phyloP scores from a whole-genome alignment of 2,329 filamentous ascomycete species.

The Gnomoniopsis sp. region DNA sequence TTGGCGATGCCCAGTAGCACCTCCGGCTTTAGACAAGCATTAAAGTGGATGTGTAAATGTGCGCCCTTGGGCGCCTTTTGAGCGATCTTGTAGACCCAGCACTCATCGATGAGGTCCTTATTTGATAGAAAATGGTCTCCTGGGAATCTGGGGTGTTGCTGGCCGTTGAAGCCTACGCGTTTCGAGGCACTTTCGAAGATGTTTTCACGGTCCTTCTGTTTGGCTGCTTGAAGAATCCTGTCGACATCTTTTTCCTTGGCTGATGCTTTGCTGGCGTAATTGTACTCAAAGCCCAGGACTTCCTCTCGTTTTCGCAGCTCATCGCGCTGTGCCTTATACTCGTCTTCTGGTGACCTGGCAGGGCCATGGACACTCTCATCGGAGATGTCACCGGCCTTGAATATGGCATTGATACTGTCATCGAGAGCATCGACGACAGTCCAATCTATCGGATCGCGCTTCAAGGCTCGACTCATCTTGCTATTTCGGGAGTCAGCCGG shows the following conservation, averaged over 20 bases:
- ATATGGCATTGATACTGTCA: slow-evolving; percentile 7
- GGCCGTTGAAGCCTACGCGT: slow-evolving; percentile 37
- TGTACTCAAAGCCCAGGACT: slow-evolving; percentile 38
- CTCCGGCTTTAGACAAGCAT: slow-evolving; percentile 63
- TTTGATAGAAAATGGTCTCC: slow-evolving; percentile 60
- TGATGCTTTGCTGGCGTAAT: slow-evolving; percentile 30
- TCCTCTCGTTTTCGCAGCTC: slow-evolving; percentile 31
- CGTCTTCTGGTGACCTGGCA: slow-evolving; percentile 13
- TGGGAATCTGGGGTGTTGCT: slow-evolving; percentile 41
- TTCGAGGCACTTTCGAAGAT: slow-evolving; percentile 33
- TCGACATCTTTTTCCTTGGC: slow-evolving; percentile 35
- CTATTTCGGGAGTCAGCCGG: slow-evolving; percentile 7
- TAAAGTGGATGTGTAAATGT: slow-evolving; percentile 75
- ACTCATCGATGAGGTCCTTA: slow-evolving; percentile 49
- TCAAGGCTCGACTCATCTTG: slow-evolving; percentile 7
- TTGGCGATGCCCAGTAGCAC: slow-evolving; percentile 55
- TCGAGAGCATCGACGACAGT: slow-evolving; percentile 9
- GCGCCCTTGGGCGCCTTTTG: slow-evolving; percentile 65
- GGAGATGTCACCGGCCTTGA: background rate
- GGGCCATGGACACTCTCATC: background rate
- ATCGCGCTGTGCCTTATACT: slow-evolving; percentile 31
- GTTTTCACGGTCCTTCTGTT: slow-evolving; percentile 30
- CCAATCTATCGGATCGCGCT: slow-evolving; percentile 1
- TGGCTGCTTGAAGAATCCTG: slow-evolving; percentile 36
- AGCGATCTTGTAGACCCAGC: slow-evolving; percentile 55